Conservation (phyloP, 2,329 filamentous ascomycete genomes). For the Penicillium sp. region DNA sequence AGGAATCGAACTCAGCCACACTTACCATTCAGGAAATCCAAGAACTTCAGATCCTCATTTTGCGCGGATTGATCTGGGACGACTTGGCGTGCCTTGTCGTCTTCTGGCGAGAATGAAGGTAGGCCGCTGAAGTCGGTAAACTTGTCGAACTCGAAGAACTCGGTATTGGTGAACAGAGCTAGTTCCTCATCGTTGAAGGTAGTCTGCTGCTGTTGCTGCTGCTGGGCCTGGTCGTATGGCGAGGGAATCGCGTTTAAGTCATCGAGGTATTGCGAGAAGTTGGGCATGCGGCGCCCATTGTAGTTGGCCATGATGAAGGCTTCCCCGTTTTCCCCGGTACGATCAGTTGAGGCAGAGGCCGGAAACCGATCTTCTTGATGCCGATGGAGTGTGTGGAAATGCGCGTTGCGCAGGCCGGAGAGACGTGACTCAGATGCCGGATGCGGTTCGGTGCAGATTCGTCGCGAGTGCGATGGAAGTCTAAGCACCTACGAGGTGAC, state of each 20-base stretch:
- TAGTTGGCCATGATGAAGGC: constrained; percentile 63
- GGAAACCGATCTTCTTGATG: neutral
- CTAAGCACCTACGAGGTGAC: neutral
- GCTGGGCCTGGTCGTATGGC: constrained; percentile 59
- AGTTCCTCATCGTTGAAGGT: constrained; percentile 67
- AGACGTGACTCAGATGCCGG: constrained; percentile 18
- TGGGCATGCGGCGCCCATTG: constrained; percentile 74
- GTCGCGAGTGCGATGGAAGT: constrained; percentile 1
- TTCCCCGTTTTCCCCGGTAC: neutral
- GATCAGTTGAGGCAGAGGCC: constrained; percentile 1
- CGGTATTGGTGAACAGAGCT: constrained; percentile 75
- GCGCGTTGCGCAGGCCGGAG: constrained; percentile 10
- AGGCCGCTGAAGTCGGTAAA: constrained; percentile 32
- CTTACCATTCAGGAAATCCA: constrained; percentile 45
- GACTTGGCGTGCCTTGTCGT: constrained; percentile 26
- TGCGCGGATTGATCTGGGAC: constrained; percentile 21
- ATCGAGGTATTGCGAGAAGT: constrained; percentile 85
- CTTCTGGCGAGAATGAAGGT: constrained; percentile 33
- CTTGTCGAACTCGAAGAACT: constrained; percentile 74
- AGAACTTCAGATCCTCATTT: constrained; percentile 38
- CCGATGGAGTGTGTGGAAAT: constrained; percentile 7
- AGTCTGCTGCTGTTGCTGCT: constrained; percentile 59
- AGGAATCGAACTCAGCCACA: constrained; percentile 11
- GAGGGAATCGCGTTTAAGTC: constrained; percentile 72
- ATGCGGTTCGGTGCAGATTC: constrained; percentile 16